Base-by-base conservation (phyloP, 2,329 filamentous ascomycete genomes). In the Ustulina deusta region DNA sequence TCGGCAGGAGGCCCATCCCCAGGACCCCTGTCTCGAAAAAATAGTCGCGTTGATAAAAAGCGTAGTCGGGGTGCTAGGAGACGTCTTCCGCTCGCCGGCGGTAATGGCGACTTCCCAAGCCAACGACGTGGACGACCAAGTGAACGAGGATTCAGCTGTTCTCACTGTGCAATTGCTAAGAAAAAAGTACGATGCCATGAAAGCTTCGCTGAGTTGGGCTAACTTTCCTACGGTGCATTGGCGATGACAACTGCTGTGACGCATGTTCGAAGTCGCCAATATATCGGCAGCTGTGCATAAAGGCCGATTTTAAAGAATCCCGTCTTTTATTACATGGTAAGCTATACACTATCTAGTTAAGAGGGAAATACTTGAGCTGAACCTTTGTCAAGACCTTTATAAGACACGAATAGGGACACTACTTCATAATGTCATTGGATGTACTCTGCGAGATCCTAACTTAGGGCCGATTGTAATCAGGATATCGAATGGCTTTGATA, bases 91-190 rank as follows among this genome's bases (percentile, higher is more conserved):
- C 34, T 20, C 38, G 6, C 6, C 13, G 48, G 46, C 5, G 20
- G 49, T 34, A 61, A 40, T 36, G 42, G 38, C 20, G 59, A 57
- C 32, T 27, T 22, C 34, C 57, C 36, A 13, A 32, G 10, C 17
- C 44, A 32, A 44, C 63, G 63, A 42, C 63, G 63, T n/a, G 63
- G 63, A 22, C 40, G 63, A 15, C 63, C 63, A 32, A 65, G 63
- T 52, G 58, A 56, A 40, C 34, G 63, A 51, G 63, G 63, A 44
- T 65, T 65, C 20, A 65, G 57, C 49, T 65, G 63, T 49, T 65
- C 63, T 48, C 63, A 58, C 42, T 66, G 63, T 25, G 34, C 63
- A 49, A 65, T 66, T 48, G 34, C 58, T 36, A 66, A 66, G 44
- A 66, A 66, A 46, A 66, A 57, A 27, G 63, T 65, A 61, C 6